Evolutionary conservation across 768 basidiomycete species (phyloP).

Genomic region (Boletales sp.): DNA sequence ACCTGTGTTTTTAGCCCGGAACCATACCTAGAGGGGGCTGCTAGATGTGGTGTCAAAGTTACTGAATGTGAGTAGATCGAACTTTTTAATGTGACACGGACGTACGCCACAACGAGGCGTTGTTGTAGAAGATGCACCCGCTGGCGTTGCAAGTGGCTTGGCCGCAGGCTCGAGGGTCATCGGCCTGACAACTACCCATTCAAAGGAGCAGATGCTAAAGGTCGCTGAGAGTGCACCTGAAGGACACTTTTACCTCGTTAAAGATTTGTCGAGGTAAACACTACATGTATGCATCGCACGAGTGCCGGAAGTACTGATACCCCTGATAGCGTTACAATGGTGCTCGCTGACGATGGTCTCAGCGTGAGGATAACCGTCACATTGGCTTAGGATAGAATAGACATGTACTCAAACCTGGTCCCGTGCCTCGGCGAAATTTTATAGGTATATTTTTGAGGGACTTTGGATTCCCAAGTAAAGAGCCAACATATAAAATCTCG

Average conservation of each 20-base stretch:
- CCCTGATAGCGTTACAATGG: constrained; percentile 25
- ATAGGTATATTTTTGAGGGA: constrained; percentile 4
- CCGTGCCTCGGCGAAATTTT: background rate
- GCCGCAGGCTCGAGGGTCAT: constrained; percentile 84
- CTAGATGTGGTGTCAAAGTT: constrained; percentile 61
- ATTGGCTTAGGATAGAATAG: constrained; percentile 3
- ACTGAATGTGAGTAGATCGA: constrained; percentile 18
- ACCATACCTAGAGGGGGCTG: constrained; percentile 85
- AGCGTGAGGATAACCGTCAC: constrained; percentile 36
- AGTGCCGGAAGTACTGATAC: background rate
- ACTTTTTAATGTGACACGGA: background rate
- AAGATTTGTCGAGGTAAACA: constrained; percentile 64
- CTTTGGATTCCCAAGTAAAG: background rate
- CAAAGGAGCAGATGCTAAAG: constrained; percentile 60
- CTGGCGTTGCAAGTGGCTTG: constrained; percentile 74
- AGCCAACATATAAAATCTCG: background rate
- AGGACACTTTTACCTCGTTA: constrained; percentile 51
- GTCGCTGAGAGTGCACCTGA: constrained; percentile 45
- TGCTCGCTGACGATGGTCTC: constrained; percentile 26
- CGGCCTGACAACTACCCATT: constrained; percentile 80
- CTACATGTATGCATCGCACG: background rate
- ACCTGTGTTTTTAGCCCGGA: constrained; percentile 54
- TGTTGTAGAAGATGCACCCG: constrained; percentile 91
- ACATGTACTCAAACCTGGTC: background rate
- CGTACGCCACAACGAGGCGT: constrained; percentile 46